Evolutionary conservation across 495 filamentous ascomycete species (phyloP).

Genomic region (Baudoinia panamericana): DNA sequence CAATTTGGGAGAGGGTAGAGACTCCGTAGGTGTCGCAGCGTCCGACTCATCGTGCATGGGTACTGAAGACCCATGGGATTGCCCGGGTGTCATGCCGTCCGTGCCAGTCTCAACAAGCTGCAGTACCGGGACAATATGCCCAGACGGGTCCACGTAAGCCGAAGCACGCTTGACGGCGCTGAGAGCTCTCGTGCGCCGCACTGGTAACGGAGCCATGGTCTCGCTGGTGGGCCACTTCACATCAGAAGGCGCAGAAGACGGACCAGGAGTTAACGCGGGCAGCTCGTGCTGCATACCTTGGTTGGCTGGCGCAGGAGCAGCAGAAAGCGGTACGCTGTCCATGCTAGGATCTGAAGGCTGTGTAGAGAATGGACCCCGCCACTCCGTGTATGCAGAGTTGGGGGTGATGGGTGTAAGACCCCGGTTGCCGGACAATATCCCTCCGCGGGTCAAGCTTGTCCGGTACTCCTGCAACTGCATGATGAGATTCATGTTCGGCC

Average conservation of each 20-base stretch:
- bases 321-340: constrained; percentile 3
- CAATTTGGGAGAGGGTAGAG: constrained; percentile 11
- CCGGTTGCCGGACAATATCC: constrained; percentile 13
- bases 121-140: constrained; percentile 17
- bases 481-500: constrained; percentile 95
- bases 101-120: constrained; percentile 7
- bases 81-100: neutral
- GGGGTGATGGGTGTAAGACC: constrained; percentile 16
- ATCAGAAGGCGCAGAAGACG: constrained; percentile 21
- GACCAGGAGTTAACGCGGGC: constrained; percentile 13
- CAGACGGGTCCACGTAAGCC: constrained; percentile 20
- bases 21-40: constrained; percentile 11
- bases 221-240: constrained; percentile 13
- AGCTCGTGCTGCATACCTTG: neutral
- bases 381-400: constrained; percentile 17
- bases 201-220: neutral
- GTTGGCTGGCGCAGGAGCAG: no score
- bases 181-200: constrained; percentile 5
- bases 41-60: constrained; percentile 1
- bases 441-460: constrained; percentile 43
- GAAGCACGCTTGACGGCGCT: constrained; percentile 15
- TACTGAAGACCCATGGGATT: neutral
- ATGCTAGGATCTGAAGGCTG: neutral
- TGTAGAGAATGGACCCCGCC: constrained; percentile 13
- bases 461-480: constrained; percentile 94